Evolutionary conservation across 1,139 yeast genomes (phyloP), one percentile per base, ranked within the genome.

Genomic region (Debaryomyces nepalensis): DNA sequence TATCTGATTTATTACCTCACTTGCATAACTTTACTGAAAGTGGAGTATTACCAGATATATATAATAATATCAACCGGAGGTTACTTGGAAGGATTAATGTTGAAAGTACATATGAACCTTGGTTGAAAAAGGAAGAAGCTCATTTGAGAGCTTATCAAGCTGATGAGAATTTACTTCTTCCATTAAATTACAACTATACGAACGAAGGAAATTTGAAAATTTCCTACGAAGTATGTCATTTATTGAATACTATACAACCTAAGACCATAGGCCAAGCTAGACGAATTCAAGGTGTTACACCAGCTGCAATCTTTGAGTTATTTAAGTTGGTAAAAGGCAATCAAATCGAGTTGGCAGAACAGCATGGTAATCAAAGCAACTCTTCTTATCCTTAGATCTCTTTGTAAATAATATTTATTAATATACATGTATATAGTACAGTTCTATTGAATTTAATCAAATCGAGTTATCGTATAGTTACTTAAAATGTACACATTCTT

Each of bases 191-290:
- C 55, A 84, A 82, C 49, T 93, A 91, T 59, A 59, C 75, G 7
- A 61, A 63, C 39, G 66, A 66, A 32, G 77, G 77, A 3, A 64
- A 56, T 54, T 45, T 72, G 30, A 73, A 71, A 44, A 61, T 93
- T 14, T 87, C 96, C 0, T 74, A 79, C 30, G 99, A 93, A 57
- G 95, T 84, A 16, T 79, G 88, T 42, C 72, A 73, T 26, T 66
- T 87, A 16, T 71, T 93, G 44, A 87, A 89, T 54, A 75, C 77
- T 4, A 80, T 89, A 10, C 86, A 88, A 49, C 99, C 99, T 0
- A 80, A 79, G 43, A 93, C 97, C 0, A 80, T 93, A 38, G 98
- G 98, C 0, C 98, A 93, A 59, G 98, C 98, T 0, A 76, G 96
- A 57, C 75, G 98, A 52, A 86, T 91, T 12, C 96, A 93, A 57